Evolutionary conservation across 116 monocot species (phyloP), one percentile per base, ranked within the genome.

Genomic region (Iris pallida): DNA sequence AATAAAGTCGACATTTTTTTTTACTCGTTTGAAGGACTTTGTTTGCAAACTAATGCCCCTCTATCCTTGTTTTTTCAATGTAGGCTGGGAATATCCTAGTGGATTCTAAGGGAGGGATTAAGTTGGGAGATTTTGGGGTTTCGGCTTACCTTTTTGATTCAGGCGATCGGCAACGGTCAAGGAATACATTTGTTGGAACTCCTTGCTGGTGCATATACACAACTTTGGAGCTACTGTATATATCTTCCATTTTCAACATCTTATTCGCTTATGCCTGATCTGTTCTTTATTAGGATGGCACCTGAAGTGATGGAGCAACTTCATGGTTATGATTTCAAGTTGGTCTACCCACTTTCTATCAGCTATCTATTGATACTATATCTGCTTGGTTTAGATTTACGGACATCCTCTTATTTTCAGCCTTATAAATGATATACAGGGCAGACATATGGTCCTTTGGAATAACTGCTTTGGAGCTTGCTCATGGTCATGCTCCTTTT

Each of bases 401-500:
- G 3, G 30, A 30, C 30, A 30, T 30, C 30, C 30, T 30, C 30
- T 30, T 30, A 30, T 30, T 3, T 1, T 30, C 3, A 3, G 30
- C 3, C 30, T 48, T 64, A 13, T 42, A n/a, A 63, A 53, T 62
- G 17, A 69, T 69, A 16, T 54, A 6, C 78, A 96, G 96, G 92
- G 97, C 90, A 54, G 97, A 97, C 53, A 97, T 93, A 18, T 97
- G 97, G 97, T 97, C 97, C 58, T 97, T 97, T 82, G 97, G 97
- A 16, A 97, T 97, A 71, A 97, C 93, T 41, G 97, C 97, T 46
- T 71, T 97, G 45, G 97, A 97, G 68, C 93, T 97, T 77, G 97
- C 97, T 76, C 87, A 92, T 80, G 97, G 97, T 47, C 92, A 97
- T 85, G 92, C 97, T 58, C 97, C 97, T 59, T 92, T 97, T 75